Conservation (phyloP, 495 filamentous ascomycete genomes). For the Entonaema liquescens region DNA sequence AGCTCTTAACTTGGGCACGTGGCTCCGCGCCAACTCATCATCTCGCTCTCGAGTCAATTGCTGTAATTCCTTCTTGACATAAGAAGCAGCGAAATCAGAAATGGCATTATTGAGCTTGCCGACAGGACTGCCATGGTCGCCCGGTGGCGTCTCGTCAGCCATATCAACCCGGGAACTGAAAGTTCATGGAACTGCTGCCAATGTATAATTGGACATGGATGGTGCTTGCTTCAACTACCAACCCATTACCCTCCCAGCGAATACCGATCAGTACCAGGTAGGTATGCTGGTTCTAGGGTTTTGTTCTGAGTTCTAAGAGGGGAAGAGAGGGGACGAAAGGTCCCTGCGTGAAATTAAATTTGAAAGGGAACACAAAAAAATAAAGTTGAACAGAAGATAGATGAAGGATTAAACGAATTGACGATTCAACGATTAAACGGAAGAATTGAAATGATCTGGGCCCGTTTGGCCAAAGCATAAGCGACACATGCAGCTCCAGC, state of each 20-base stretch:
- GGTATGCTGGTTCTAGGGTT: not conserved
- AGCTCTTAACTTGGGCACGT: constrained; percentile 38
- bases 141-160: constrained; percentile 36
- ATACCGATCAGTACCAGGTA: not conserved
- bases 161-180: constrained; percentile 23
- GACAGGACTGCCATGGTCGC: constrained; percentile 28
- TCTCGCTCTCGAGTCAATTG: constrained; percentile 40
- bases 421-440: constrained; percentile 18
- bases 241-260: not conserved
- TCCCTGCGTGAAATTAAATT: not conserved
- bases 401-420: not conserved
- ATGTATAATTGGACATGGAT: constrained; percentile 10
- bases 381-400: not conserved
- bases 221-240: constrained; percentile 5
- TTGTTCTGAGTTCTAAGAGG: not conserved
- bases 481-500: constrained; percentile 26
- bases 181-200: not conserved
- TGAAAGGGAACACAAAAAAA: not conserved
- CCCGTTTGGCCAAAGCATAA: constrained; percentile 13
- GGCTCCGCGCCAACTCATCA: constrained; percentile 39
- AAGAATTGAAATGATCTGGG: constrained; percentile 30
- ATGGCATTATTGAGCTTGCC: constrained; percentile 39
- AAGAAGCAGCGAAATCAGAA: constrained; percentile 39
- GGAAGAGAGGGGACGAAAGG: not conserved
- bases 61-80: constrained; percentile 43